Evolutionary conservation across 225 moss, liverwort and hornwort genomes (phyloP).

Genomic region (Takakia lepidozioides): DNA sequence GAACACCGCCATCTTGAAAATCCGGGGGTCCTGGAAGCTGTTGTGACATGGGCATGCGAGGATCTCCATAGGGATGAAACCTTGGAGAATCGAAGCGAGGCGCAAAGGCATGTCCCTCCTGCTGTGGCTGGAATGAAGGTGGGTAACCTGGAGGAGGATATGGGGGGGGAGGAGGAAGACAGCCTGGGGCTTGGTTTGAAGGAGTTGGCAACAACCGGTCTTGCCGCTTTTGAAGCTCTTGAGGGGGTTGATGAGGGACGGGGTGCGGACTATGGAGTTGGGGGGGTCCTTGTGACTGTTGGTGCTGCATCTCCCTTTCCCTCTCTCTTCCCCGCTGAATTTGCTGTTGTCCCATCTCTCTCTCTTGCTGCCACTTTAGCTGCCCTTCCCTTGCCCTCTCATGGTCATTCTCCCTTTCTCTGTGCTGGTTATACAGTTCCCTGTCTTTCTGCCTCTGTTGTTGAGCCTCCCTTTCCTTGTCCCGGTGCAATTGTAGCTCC

Average conservation of each 20-base stretch:
- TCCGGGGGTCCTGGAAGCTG: conserved; percentile 28
- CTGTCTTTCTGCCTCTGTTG: conserved; percentile 27
- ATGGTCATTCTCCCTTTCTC: no score
- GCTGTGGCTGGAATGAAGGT: conserved; percentile 48
- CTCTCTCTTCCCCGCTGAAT: conserved; percentile 26
- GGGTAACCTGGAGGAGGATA: conserved; percentile 54
- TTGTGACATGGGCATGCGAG: conserved; percentile 35
- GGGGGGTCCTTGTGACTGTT: no score
- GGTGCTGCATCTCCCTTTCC: conserved; percentile 13
- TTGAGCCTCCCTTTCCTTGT: conserved; percentile 50
- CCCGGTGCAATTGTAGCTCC: conserved; percentile 24
- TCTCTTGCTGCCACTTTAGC: no score
- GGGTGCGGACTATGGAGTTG: no score
- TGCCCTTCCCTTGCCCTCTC: no score
- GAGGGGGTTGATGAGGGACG: conserved; percentile 19
- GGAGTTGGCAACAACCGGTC: conserved; percentile 23
- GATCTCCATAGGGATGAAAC: conserved; percentile 33
- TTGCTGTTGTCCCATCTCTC: conserved; percentile 31
- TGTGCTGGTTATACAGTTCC: no score
- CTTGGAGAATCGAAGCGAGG: conserved; percentile 41
- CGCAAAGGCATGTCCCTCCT: conserved; percentile 39
- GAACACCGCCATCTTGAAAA: conserved; percentile 29
- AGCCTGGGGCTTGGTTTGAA: conserved; percentile 8
- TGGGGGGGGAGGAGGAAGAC: conserved; percentile 45
- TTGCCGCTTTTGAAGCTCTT: conserved; percentile 32